phyloP scores from a whole-genome alignment of 208 protist species.

The Leishmania tarentolae region DNA sequence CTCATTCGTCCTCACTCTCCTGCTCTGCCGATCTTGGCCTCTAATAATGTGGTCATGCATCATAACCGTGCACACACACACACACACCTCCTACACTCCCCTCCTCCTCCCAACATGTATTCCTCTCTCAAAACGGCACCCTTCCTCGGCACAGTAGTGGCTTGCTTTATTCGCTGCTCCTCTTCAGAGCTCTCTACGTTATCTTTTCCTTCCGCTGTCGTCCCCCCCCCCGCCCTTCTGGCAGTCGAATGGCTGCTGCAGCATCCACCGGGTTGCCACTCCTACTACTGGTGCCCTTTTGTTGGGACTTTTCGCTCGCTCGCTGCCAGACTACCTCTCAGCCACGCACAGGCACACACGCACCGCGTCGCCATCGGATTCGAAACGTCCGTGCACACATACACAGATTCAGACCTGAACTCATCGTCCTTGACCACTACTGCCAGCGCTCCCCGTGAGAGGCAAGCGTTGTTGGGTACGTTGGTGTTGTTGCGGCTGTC shows the following conservation, averaged over 20 bases:
- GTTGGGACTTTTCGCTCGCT: neutral
- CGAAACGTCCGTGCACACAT: neutral
- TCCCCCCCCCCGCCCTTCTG: neutral
- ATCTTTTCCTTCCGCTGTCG: neutral
- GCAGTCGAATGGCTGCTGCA: neutral
- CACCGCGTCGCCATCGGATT: neutral
- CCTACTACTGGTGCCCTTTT: too few relatives aligned
- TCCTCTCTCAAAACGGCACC: too few relatives aligned
- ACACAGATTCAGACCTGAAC: neutral
- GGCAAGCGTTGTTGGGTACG: neutral
- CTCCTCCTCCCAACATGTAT: neutral
- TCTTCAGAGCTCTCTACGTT: neutral
- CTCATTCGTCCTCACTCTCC: neutral
- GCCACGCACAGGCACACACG: neutral
- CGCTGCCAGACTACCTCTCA: neutral
- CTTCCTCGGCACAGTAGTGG: neutral
- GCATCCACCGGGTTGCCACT: too few relatives aligned
- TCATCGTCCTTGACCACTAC: neutral
- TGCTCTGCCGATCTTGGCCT: neutral
- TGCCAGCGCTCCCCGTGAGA: neutral
- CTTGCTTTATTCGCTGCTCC: neutral
- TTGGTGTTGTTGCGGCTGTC: neutral
- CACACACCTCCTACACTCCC: neutral
- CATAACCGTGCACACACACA: neutral
- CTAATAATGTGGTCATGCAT: neutral